Percentiles rank a stretch among this genome's conserved stretches.
phyloP scores from a whole-genome alignment of 2,329 filamentous ascomycete genomes.

The Cladophialophora carrionii region DNA sequence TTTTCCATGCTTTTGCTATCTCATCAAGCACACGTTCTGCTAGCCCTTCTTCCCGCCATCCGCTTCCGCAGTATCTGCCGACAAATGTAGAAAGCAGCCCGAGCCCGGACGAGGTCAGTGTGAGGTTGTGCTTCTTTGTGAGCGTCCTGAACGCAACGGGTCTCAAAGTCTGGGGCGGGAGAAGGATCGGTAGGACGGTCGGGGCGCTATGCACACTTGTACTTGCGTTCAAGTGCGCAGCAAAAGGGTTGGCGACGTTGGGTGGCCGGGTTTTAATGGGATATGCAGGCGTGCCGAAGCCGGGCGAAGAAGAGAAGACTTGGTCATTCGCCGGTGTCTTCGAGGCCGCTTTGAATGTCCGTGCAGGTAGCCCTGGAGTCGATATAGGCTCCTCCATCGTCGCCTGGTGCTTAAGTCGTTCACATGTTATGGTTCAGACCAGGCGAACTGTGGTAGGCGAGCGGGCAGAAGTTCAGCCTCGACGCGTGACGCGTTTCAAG shows the following conservation, averaged over 20 bases:
- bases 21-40: conserved; percentile 93
- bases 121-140: conserved; percentile 96
- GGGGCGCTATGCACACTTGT: conserved; percentile 56
- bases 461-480: conserved; percentile 2
- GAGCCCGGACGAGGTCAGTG: conserved; percentile 82
- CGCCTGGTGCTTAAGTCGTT: neutral
- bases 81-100: conserved; percentile 86
- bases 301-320: conserved; percentile 85
- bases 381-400: conserved; percentile 39
- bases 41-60: conserved; percentile 93
- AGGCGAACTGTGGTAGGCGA: conserved; percentile 2
- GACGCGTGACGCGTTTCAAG: conserved; percentile 28
- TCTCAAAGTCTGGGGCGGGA: conserved; percentile 82
- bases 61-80: conserved; percentile 88
- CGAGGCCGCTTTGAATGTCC: conserved; percentile 33
- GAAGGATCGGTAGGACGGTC: conserved; percentile 81
- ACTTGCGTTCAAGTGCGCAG: conserved; percentile 42
- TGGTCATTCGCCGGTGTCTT: conserved; percentile 52
- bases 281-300: conserved; percentile 83
- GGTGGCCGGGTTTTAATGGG: conserved; percentile 60
- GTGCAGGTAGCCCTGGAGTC: conserved; percentile 33
- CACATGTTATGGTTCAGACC: neutral
- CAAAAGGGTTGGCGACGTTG: conserved; percentile 40
- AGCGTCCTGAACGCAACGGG: conserved; percentile 93
- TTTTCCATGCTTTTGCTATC: conserved; percentile 89